These are phyloP conservation scores for Phytophthora tentaculata DNA, from an alignment of 352 stramenopile genomes.

Conservation along the genomic window DNA sequence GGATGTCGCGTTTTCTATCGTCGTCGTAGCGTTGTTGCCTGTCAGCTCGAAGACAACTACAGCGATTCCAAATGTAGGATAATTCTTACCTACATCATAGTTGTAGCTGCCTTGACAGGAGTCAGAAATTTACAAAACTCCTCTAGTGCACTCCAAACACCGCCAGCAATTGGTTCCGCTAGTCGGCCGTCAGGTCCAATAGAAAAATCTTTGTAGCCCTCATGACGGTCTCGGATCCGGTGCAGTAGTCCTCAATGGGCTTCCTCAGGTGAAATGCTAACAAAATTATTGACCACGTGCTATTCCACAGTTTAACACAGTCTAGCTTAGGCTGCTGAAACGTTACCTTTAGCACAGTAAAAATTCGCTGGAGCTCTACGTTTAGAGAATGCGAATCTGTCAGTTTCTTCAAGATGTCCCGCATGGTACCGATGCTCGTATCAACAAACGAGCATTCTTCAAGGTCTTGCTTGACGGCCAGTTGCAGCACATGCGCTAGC, in stretches of 20 bases:
- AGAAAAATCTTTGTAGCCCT: conserved; percentile 10
- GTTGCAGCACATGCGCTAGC: conserved; percentile 15
- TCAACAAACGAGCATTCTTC: conserved; percentile 14
- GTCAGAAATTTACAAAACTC: conserved; percentile 12
- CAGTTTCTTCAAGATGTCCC: too few relatives aligned
- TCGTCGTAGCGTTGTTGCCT: too few relatives aligned
- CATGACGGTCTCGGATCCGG: conserved; percentile 9
- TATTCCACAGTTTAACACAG: too few relatives aligned
- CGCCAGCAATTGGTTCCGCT: background rate
- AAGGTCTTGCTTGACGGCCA: too few relatives aligned
- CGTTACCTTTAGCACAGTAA: background rate
- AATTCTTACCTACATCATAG: too few relatives aligned
- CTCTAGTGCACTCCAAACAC: background rate
- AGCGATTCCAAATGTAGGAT: conserved; percentile 23
- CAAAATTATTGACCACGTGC: background rate
- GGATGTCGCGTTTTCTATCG: too few relatives aligned
- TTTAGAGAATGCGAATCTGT: background rate
- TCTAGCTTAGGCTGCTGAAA: background rate
- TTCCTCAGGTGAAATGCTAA: background rate
- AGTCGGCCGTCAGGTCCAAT: conserved; percentile 12
- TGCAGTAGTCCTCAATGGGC: background rate
- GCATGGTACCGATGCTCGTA: conserved; percentile 4
- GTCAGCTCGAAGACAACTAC: conserved; percentile 3
- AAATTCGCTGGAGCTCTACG: conserved; percentile 3
- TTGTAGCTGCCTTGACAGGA: conserved; percentile 22